Base-by-base conservation (phyloP, 495 filamentous ascomycete species). In the Hypoxylon trugodes region DNA sequence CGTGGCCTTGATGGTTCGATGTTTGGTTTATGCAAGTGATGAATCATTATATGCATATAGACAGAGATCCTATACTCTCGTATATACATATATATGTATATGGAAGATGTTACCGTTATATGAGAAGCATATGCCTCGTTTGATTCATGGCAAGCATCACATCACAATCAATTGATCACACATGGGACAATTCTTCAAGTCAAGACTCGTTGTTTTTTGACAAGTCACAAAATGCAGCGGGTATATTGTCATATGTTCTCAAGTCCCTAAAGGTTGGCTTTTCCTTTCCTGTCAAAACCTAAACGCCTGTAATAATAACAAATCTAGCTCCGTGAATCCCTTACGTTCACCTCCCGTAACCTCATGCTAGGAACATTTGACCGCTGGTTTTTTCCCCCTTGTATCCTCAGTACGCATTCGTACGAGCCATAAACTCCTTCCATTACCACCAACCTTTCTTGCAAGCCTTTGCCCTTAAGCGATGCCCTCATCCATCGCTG, bases 221-320 rank as follows among this genome's bases (percentile, higher is more conserved):
- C 45, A 60, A 62, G 47, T 67, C 64, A 67, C 64, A 50, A 58
- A 61, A 54, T 59, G 58, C 58, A 67, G 48, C 28, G 64, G 64
- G 64, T 67, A 67, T 67, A 67, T 62, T 67, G 52, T 55, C 33
- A 55, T 61, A 40, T 35, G 7, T n/a, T n/a, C 58, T 62, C 35
- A 59, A 62, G 58, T 61, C 15, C 45, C 45, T 33, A 19, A 16
- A 48, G 26, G 33, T 62, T 62, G 41, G 49, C 47, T 54, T 61
- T 61, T 52, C 64, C 52, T 67, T 57, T 61, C 64, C 64, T 67
- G 57, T 59, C 15, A 52, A 51, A 15, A 47, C 47, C 47, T 58
- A 67, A 30, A 67, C 64, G 58, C 64, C 64, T 67, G 52, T 58
- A 54, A 21, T 25, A 62, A 53, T 63, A 57, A 22, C 60, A 59